Percentiles rank a stretch among this genome's conserved stretches.
These are phyloP conservation scores for Curvularia verruculosa DNA, from an alignment of 2,329 filamentous ascomycete species.

Conservation along the genomic window DNA sequence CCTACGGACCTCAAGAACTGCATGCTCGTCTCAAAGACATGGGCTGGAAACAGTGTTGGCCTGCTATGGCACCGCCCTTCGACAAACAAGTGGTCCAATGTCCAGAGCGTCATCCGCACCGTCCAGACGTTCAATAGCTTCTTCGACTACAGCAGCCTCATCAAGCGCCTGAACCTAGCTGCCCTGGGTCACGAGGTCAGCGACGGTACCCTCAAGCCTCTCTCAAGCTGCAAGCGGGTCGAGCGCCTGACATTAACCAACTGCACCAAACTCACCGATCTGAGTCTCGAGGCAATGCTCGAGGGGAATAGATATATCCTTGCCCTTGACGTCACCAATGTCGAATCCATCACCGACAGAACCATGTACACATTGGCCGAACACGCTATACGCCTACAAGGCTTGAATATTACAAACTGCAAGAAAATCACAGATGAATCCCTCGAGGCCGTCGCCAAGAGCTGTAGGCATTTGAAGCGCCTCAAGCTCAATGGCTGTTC, in stretches of 20 bases:
- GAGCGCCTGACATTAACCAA: slow-evolving; percentile 92
- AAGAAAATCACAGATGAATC: slow-evolving; percentile 84
- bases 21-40: slow-evolving; percentile 92
- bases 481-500: slow-evolving; percentile 92
- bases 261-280: slow-evolving; percentile 83
- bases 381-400: slow-evolving; percentile 85
- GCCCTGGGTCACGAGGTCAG: slow-evolving; percentile 76
- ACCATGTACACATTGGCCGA: slow-evolving; percentile 79
- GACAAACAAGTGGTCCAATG: slow-evolving; percentile 84
- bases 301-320: slow-evolving; percentile 79
- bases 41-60: slow-evolving; percentile 91
- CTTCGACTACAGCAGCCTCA: slow-evolving; percentile 87
- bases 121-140: slow-evolving; percentile 75
- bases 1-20: slow-evolving; percentile 81
- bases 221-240: slow-evolving; percentile 84
- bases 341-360: slow-evolving; percentile 79
- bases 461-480: slow-evolving; percentile 85
- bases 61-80: slow-evolving; percentile 93
- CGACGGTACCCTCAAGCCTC: slow-evolving; percentile 85
- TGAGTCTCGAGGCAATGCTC: slow-evolving; percentile 79
- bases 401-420: slow-evolving; percentile 90
- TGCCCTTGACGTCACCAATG: slow-evolving; percentile 86
- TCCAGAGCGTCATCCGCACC: slow-evolving; percentile 80
- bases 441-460: slow-evolving; percentile 78
- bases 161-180: slow-evolving; percentile 90